Percentiles rank a stretch among this genome's conserved stretches.
Evolutionary conservation across 345 rosid species (phyloP).

Genomic region (Rhodamnia rubescens): DNA sequence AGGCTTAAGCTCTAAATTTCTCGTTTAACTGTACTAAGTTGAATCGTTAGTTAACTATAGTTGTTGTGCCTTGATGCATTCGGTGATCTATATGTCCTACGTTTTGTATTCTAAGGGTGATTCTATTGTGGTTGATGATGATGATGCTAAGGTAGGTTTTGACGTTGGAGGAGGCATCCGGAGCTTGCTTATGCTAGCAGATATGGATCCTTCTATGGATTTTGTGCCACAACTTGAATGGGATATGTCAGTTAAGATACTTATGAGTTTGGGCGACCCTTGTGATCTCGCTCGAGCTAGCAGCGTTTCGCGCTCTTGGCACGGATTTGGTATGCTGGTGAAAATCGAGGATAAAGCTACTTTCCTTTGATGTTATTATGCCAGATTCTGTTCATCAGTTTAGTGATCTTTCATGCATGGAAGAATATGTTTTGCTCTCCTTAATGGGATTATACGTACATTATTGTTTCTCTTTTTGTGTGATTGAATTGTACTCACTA

Average conservation of each 20-base stretch:
- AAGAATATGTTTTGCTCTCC: not conserved
- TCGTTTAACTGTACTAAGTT: not conserved
- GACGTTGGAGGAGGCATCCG: not conserved
- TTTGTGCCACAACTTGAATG: slow-evolving; percentile 35
- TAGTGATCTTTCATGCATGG: not conserved
- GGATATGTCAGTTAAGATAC: slow-evolving; percentile 37
- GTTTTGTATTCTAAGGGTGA: not conserved
- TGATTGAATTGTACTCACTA: not conserved
- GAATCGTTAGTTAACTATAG: not conserved
- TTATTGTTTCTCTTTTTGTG: not conserved
- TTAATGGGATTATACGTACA: not conserved
- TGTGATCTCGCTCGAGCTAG: slow-evolving; percentile 59
- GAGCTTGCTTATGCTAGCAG: not conserved
- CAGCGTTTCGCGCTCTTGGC: slow-evolving; percentile 64
- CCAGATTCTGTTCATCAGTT: not conserved
- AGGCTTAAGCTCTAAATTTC: not conserved
- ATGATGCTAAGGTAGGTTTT: not conserved
- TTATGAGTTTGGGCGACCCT: slow-evolving; percentile 44
- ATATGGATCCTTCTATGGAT: slow-evolving; percentile 18
- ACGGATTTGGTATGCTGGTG: slow-evolving; percentile 44
- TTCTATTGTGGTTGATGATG: not conserved
- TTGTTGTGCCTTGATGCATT: not conserved
- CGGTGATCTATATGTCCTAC: not conserved
- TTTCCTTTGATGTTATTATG: not conserved
- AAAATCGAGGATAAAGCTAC: not conserved